Conservation (phyloP, 352 stramenopile genomes). For the Pythium periplocum region DNA sequence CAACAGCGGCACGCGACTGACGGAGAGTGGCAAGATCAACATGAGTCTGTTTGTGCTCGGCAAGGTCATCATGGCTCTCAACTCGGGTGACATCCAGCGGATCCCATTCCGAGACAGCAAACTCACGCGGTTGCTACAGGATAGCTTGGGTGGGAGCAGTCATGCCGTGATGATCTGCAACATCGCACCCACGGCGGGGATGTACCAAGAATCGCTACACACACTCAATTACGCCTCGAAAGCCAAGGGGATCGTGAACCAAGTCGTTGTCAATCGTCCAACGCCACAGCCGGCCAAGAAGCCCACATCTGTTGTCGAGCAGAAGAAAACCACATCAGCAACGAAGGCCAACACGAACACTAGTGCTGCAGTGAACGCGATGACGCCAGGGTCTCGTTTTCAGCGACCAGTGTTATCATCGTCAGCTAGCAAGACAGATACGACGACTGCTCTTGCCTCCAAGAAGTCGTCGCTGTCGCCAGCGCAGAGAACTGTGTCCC, state of each 20-base stretch:
- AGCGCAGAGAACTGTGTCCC: no score
- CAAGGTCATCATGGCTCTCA: conserved; percentile 74
- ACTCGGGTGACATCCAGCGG: conserved; percentile 43
- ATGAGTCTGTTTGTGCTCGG: conserved; percentile 70
- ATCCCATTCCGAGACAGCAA: conserved; percentile 77
- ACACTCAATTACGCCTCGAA: conserved; percentile 39
- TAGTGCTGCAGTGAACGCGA: not conserved
- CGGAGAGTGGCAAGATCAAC: conserved; percentile 60
- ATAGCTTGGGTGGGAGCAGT: conserved; percentile 32
- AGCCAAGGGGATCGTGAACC: conserved; percentile 25
- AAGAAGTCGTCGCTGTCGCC: no score
- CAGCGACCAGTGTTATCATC: no score
- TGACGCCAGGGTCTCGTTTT: no score
- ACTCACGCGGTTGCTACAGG: conserved; percentile 66
- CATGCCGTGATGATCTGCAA: conserved; percentile 43
- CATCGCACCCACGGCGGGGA: conserved; percentile 14
- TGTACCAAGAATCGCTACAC: conserved; percentile 32
- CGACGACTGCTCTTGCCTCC: no score
- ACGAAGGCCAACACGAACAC: not conserved
- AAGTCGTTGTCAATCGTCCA: conserved; percentile 14
- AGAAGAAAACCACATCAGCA: conserved; percentile 3
- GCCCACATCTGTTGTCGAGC: no score
- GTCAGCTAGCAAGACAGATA: no score
- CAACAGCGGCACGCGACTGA: conserved; percentile 25
- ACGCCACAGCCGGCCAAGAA: not conserved